Evolutionary conservation across 352 stramenopile species (phyloP).

Genomic region (Phytophthora meadii): DNA sequence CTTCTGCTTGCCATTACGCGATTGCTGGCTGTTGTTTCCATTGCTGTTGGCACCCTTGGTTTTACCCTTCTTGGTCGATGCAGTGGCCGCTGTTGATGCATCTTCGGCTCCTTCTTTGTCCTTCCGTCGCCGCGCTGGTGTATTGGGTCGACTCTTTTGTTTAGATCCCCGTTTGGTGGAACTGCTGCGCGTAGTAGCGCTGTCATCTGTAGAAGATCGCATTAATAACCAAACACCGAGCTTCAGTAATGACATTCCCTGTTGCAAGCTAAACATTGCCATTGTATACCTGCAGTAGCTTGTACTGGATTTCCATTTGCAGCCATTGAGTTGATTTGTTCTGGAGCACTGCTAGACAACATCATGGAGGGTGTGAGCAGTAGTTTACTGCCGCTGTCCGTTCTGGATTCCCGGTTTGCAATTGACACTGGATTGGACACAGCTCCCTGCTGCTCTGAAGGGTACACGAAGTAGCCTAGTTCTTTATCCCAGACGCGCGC

Average conservation of each 20-base stretch:
- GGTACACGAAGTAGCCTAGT: slow-evolving; percentile 88
- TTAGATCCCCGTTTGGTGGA: slow-evolving; percentile 61
- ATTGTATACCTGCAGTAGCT: slow-evolving; percentile 32
- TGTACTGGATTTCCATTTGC: slow-evolving; percentile 16
- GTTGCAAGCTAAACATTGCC: slow-evolving; percentile 17
- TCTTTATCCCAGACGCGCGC: slow-evolving; percentile 87
- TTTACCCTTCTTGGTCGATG: slow-evolving; percentile 43
- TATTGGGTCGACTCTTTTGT: slow-evolving; percentile 51
- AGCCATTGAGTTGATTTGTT: slow-evolving; percentile 36
- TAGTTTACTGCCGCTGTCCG: slow-evolving; percentile 45
- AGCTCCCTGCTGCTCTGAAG: slow-evolving; percentile 42
- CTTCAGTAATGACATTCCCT: slow-evolving; percentile 23
- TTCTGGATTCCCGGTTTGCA: slow-evolving; percentile 25
- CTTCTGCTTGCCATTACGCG: slow-evolving; percentile 48
- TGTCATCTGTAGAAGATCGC: slow-evolving; percentile 30
- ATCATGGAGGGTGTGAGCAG: slow-evolving; percentile 80
- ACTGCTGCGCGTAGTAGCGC: slow-evolving; percentile 39
- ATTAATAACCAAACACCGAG: slow-evolving; percentile 22
- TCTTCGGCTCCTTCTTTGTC: slow-evolving; percentile 48
- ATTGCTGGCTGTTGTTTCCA: slow-evolving; percentile 33
- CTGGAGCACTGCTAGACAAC: slow-evolving; percentile 71
- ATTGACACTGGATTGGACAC: slow-evolving; percentile 19
- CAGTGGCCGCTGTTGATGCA: slow-evolving; percentile 5
- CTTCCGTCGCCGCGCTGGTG: slow-evolving; percentile 45
- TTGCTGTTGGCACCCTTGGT: slow-evolving; percentile 42